phyloP scores from a whole-genome alignment of 768 basidiomycete genomes.

The Auriscalpium microsporum region DNA sequence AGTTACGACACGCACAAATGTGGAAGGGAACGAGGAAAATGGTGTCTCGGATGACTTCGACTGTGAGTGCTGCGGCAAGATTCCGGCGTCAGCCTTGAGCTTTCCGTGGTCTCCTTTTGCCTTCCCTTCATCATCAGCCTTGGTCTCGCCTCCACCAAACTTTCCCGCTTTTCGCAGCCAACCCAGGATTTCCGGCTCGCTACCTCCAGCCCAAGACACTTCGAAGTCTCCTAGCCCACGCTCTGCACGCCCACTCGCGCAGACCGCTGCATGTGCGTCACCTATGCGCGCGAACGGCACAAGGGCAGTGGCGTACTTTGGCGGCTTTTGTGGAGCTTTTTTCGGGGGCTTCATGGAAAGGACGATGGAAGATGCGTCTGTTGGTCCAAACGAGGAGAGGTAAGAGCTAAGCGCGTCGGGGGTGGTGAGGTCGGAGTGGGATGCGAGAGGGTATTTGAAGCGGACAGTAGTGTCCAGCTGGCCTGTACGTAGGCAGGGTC shows the following conservation, averaged over 20 bases:
- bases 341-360: slow-evolving; percentile 57
- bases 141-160: slow-evolving; percentile 27
- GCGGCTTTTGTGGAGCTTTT: slow-evolving; percentile 45
- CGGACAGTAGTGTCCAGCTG: slow-evolving; percentile 68
- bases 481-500: slow-evolving; percentile 26
- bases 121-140: background rate
- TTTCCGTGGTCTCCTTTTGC: background rate
- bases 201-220: slow-evolving; percentile 63
- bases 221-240: slow-evolving; percentile 54
- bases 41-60: slow-evolving; percentile 19
- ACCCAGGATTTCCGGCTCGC: slow-evolving; percentile 62
- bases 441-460: slow-evolving; percentile 56
- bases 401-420: slow-evolving; percentile 39
- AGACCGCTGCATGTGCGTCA: slow-evolving; percentile 69
- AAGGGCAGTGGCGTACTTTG: slow-evolving; percentile 61
- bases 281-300: slow-evolving; percentile 71
- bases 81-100: background rate
- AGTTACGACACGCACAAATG: slow-evolving; percentile 34
- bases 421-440: slow-evolving; percentile 49
- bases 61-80: background rate
- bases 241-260: slow-evolving; percentile 44
- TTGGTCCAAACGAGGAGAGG: slow-evolving; percentile 51
- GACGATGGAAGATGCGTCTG: slow-evolving; percentile 58
- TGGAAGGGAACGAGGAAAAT: slow-evolving; percentile 59
- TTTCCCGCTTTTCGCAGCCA: slow-evolving; percentile 72